Evolutionary conservation across 495 filamentous ascomycete species (phyloP), one percentile per base, ranked within the genome.

Genomic region (Friedmanniomyces endolithicus): DNA sequence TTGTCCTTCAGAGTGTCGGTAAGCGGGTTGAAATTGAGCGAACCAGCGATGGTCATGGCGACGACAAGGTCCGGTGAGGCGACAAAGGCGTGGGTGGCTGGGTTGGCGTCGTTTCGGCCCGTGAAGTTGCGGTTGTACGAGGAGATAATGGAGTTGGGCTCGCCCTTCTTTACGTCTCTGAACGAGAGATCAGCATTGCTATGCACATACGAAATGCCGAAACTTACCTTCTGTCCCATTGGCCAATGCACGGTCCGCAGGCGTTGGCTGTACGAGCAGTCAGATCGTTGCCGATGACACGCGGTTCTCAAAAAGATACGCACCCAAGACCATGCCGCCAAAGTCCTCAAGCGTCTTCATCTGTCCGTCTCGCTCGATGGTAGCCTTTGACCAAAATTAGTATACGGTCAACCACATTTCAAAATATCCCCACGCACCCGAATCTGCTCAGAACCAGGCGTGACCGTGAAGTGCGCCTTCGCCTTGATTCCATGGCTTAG

Each of bases 61-160:
- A 94, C 87, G 53, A 95, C 89, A 48, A 99, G 77, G 72, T 99
- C 92, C 59, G 92, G 92, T n/a, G 94, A 97, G 64, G 92, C 84
- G 63, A 99, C 94, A 73, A 99, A 99, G 57, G 90, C 85, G 76
- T 97, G 92, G 56, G 92, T 99, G 48, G 92, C 89, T 40, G 92
- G 94, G 79, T 99, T 99, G 63, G 90, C 92, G 65, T 98, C 92
- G 74, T 98, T 98, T 72, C 92, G 89, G 62, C 92, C 92, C 63
- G 90, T 97, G 78, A 99, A 99, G 81, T 99, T 99, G 73, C 92
- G 88, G 81, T 94, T 95, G 81, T 95, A 92, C 40, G 88, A 95
- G 33, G 87, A 94, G 68, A 95, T 78, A 71, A 95, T 95, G 17
- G 88, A 90, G 81, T 98, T 98, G 61, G 88, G 73, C 67, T 90